Conservation (phyloP, 139 green algal genomes). For the Ulvella scutata region DNA sequence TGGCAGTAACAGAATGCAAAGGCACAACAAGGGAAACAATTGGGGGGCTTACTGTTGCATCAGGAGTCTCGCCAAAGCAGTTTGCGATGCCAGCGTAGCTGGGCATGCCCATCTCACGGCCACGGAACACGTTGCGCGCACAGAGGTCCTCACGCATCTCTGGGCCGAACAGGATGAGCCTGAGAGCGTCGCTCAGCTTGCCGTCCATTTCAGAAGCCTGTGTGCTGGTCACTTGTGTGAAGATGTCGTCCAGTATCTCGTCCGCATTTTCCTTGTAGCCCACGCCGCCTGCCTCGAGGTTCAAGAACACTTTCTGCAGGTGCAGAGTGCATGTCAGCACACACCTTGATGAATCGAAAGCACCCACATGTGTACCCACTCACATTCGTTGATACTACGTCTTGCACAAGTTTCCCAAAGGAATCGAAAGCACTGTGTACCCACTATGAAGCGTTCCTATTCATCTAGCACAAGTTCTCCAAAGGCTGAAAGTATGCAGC, state of each 20-base stretch:
- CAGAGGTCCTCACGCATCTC: not conserved
- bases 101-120: not conserved
- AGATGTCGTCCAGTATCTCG: not conserved
- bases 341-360: too few species aligned
- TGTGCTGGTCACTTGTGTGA: not conserved
- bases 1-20: too few species aligned
- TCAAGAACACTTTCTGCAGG: too few species aligned
- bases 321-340: too few species aligned
- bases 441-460: too few species aligned
- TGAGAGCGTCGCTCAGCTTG: not conserved
- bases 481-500: too few species aligned
- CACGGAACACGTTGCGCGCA: not conserved
- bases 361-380: too few species aligned
- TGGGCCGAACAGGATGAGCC: not conserved
- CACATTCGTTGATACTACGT: too few species aligned
- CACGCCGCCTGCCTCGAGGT: not conserved
- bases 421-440: too few species aligned
- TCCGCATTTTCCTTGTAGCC: not conserved
- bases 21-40: too few species aligned
- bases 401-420: too few species aligned
- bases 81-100: not conserved
- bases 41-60: not conserved
- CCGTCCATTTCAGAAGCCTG: not conserved
- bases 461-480: too few species aligned
- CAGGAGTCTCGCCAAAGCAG: not conserved